Conservation (phyloP, 2,329 filamentous ascomycete genomes). For the Massarina eburnea region DNA sequence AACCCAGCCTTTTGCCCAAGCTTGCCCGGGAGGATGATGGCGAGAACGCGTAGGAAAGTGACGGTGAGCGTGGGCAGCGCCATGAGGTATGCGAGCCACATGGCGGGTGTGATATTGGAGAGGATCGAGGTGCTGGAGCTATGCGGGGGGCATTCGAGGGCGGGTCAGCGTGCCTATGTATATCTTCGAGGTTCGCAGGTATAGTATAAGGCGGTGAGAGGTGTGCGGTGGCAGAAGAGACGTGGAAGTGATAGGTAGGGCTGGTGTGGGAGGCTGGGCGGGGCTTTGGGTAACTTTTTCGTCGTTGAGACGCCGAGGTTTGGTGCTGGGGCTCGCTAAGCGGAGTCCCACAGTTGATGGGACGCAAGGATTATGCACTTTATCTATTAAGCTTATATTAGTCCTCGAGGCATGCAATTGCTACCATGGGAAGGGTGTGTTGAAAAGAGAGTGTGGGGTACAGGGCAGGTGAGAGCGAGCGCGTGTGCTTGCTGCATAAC, state of each 20-base stretch:
- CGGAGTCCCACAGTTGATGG: conserved; percentile 1
- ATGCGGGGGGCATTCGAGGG: conserved; percentile 6
- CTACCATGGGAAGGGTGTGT: neutral
- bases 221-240: neutral
- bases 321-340: conserved; percentile 16
- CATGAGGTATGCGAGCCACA: conserved; percentile 37
- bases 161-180: neutral
- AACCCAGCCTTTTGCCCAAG: conserved; percentile 54
- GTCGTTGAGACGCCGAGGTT: conserved; percentile 23
- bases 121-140: conserved; percentile 4
- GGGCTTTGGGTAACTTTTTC: conserved; percentile 21
- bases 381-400: neutral
- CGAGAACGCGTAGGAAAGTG: conserved; percentile 31
- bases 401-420: neutral
- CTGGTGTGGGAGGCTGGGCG: conserved; percentile 3
- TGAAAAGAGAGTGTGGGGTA: neutral
- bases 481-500: conserved; percentile 4
- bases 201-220: neutral
- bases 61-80: conserved; percentile 28
- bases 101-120: conserved; percentile 15
- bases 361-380: conserved; percentile 9
- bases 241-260: neutral
- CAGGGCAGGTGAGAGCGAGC: conserved; percentile 1
- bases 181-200: neutral
- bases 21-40: conserved; percentile 30